Evolutionary conservation across 1,284 basidiomycete species (phyloP).

Genomic region (Coniophora puteana): DNA sequence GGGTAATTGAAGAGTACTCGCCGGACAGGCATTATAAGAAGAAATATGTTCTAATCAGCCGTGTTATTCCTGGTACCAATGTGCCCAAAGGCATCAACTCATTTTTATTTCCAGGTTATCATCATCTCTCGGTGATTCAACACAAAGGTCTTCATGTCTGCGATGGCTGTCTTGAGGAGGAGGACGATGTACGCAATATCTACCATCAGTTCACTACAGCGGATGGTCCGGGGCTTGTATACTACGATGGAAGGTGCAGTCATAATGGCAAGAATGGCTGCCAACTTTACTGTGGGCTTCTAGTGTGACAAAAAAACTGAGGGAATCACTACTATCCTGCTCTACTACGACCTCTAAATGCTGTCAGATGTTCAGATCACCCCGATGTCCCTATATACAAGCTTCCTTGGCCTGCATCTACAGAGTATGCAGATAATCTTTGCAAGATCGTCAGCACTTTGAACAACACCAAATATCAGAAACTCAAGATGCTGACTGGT

Average conservation of each 20-base stretch:
- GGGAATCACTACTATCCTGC: conserved; percentile 18
- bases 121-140: conserved; percentile 1
- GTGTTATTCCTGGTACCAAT: conserved; percentile 3
- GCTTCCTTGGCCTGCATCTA: background rate
- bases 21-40: background rate
- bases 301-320: conserved; percentile 15
- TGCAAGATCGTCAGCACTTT: background rate
- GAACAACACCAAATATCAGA: conserved; percentile 5
- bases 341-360: conserved; percentile 4
- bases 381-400: background rate
- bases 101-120: conserved; percentile 1
- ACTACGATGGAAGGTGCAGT: conserved; percentile 21
- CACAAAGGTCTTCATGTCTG: conserved; percentile 10
- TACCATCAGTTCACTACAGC: conserved; percentile 18
- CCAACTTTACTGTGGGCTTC: conserved; percentile 14
- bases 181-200: conserved; percentile 5
- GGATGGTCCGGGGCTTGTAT: conserved; percentile 22
- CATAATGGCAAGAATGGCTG: conserved; percentile 21
- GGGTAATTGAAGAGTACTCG: background rate
- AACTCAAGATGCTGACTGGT: conserved; percentile 6
- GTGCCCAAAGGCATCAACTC: conserved; percentile 2
- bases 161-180: conserved; percentile 10
- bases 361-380: conserved; percentile 9
- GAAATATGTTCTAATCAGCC: background rate
- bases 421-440: conserved; percentile 4